A percentile compares a stretch with the other conserved stretches of the same genome.
Conservation (phyloP, 257 asterid species). For the Scutellaria galericulata region DNA sequence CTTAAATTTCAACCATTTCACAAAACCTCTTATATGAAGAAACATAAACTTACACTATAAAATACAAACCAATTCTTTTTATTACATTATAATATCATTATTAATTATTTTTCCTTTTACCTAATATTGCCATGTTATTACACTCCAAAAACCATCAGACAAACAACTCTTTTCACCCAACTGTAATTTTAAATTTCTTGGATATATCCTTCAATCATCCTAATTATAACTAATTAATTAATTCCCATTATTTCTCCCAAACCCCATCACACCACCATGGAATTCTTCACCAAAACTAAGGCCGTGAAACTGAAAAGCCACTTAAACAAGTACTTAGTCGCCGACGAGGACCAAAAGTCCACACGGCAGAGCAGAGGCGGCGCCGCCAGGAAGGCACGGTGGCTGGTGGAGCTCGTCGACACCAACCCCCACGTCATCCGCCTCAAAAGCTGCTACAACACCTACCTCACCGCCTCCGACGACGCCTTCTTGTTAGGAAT, state of each 20-base stretch:
- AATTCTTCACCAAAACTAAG: conserved; percentile 62
- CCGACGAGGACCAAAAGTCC: conserved; percentile 74
- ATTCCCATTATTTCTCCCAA: not conserved
- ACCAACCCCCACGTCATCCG: conserved; percentile 54
- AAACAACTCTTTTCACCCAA: conserved; percentile 39
- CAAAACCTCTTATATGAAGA: conserved; percentile 34
- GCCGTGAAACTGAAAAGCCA: conserved; percentile 74
- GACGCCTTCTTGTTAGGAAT: conserved; percentile 73
- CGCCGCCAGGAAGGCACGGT: conserved; percentile 61
- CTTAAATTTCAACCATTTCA: conserved; percentile 32
- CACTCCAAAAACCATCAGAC: conserved; percentile 33
- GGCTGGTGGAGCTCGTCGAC: conserved; percentile 82
- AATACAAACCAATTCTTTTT: not conserved
- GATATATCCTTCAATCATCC: not conserved
- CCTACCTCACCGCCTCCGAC: conserved; percentile 69
- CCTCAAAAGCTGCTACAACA: conserved; percentile 69
- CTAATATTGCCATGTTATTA: not conserved
- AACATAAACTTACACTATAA: conserved; percentile 8
- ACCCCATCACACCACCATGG: conserved; percentile 43
- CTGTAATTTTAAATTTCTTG: not conserved
- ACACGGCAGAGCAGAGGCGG: conserved; percentile 79
- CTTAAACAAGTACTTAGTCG: conserved; percentile 72
- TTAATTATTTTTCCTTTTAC: not conserved
- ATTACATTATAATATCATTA: not conserved
- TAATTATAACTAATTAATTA: not conserved